Conservation (phyloP, 805 yeast species). For the Ogataea trehaloabstinens region DNA sequence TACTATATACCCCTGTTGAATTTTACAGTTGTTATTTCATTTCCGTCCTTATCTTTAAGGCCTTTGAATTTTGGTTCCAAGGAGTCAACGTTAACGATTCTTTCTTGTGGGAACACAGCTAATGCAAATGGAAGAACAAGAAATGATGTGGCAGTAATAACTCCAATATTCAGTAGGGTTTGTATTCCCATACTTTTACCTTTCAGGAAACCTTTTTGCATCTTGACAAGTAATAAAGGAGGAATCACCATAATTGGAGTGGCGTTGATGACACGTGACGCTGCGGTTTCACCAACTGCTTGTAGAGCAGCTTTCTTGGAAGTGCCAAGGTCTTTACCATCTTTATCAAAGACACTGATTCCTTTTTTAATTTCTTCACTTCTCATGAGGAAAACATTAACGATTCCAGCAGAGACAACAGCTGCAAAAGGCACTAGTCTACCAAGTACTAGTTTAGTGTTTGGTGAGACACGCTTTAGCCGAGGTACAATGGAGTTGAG, state of each 20-base stretch:
- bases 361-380: conserved; percentile 89
- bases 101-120: conserved; percentile 92
- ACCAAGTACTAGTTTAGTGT: conserved; percentile 67
- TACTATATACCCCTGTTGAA: conserved; percentile 88
- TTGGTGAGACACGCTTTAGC: conserved; percentile 65
- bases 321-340: conserved; percentile 63
- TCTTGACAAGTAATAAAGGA: conserved; percentile 74
- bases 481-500: conserved; percentile 88
- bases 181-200: conserved; percentile 66
- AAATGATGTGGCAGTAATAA: conserved; percentile 82
- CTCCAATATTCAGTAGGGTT: conserved; percentile 75
- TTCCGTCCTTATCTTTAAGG: conserved; percentile 62
- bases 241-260: conserved; percentile 98
- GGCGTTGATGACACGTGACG: conserved; percentile 91
- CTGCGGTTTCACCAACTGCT: conserved; percentile 97
- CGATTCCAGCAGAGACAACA: conserved; percentile 94
- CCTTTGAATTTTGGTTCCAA: conserved; percentile 66
- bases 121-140: conserved; percentile 90
- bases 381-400: conserved; percentile 95
- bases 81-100: conserved; percentile 52
- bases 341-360: conserved; percentile 64
- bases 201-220: conserved; percentile 69
- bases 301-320: conserved; percentile 84
- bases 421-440: conserved; percentile 98
- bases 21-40: conserved; percentile 57